A percentile compares a stretch with the other conserved stretches of the same genome.
Conservation (phyloP, 495 filamentous ascomycete species). For the Podospora pseudopauciseta region DNA sequence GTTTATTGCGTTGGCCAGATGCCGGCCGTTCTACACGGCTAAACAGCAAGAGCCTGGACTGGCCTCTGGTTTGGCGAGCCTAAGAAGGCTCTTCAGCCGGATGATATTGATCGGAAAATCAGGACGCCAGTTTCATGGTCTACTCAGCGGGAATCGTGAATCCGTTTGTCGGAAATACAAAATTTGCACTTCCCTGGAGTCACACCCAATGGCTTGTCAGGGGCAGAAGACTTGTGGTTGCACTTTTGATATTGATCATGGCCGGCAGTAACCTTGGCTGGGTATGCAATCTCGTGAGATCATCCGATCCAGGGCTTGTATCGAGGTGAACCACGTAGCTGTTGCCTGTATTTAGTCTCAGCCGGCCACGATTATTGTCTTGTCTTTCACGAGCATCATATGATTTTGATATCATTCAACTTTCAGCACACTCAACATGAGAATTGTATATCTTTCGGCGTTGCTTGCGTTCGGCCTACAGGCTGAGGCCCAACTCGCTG, state of each 20-base stretch:
- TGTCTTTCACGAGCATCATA: neutral
- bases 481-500: constrained; percentile 6
- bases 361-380: neutral
- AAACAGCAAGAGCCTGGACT: neutral
- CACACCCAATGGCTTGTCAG: neutral
- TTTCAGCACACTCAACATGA: constrained; percentile 10
- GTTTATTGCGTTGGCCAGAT: neutral
- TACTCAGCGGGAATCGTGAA: neutral
- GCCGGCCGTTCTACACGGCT: neutral
- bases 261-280: neutral
- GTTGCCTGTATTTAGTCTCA: neutral
- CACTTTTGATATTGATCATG: neutral
- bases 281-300: neutral
- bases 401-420: too few relatives aligned
- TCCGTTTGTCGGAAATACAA: neutral
- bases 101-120: neutral
- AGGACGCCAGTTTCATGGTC: neutral
- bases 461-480: constrained; percentile 3
- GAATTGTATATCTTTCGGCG: constrained; percentile 8
- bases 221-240: neutral
- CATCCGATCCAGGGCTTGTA: neutral
- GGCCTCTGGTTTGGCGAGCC: neutral
- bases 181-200: neutral
- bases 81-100: neutral
- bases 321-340: neutral